Conservation (phyloP, 345 rosid species). For the Alliaria petiolata region DNA sequence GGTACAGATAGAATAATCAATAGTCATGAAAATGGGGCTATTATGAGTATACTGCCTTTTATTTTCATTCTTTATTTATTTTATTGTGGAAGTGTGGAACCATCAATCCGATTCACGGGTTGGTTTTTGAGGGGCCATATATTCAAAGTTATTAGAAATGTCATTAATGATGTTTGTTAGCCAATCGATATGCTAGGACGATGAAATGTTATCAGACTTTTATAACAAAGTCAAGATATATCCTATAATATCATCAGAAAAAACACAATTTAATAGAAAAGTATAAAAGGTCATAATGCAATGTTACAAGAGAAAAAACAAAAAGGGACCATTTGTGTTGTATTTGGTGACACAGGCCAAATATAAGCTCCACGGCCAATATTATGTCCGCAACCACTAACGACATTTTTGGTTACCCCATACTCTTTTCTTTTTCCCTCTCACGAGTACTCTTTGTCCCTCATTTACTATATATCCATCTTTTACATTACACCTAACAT, state of each 20-base stretch:
- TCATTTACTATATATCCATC: background rate
- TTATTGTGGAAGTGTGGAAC: slow-evolving; percentile 14
- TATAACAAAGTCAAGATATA: background rate
- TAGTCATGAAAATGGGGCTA: background rate
- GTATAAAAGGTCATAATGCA: slow-evolving; percentile 7
- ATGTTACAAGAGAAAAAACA: background rate
- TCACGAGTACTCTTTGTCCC: slow-evolving; percentile 10
- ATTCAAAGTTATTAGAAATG: slow-evolving; percentile 5
- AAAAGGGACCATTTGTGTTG: slow-evolving; percentile 11
- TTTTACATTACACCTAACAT: background rate
- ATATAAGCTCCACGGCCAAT: background rate
- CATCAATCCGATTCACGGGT: slow-evolving; percentile 17
- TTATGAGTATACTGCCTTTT: background rate
- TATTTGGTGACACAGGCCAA: slow-evolving; percentile 9
- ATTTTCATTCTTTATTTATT: background rate
- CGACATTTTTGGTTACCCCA: slow-evolving; percentile 13
- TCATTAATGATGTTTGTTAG: slow-evolving; percentile 4
- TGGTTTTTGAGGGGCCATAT: slow-evolving; percentile 10
- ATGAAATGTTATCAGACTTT: background rate
- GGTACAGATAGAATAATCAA: slow-evolving; percentile 23
- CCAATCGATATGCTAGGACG: background rate
- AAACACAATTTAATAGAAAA: background rate
- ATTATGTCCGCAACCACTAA: slow-evolving; percentile 6
- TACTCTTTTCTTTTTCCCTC: background rate
- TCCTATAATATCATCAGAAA: background rate